Percentiles rank a stretch among this genome's conserved stretches.
Conservation (phyloP, 106 monocot genomes). For the Dendrobium huoshanense region DNA sequence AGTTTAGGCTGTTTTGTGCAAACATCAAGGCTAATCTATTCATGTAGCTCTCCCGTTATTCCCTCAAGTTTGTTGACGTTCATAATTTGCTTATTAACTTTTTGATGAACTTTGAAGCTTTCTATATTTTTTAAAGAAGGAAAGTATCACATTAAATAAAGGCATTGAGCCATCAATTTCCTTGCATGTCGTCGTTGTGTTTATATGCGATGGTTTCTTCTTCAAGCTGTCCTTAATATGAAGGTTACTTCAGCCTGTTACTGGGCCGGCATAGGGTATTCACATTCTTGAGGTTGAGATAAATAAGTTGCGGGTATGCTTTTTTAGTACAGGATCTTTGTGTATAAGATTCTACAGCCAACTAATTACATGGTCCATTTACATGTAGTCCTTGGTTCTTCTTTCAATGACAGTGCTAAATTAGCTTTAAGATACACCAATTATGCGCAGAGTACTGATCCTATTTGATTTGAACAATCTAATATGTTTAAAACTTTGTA, state of each 20-base stretch:
- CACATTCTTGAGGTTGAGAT: neutral
- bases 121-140: no score
- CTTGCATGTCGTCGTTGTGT: neutral
- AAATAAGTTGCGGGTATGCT: no score
- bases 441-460: neutral
- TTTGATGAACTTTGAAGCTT: no score
- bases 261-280: neutral
- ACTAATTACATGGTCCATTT: no score
- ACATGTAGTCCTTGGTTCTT: neutral
- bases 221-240: neutral
- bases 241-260: neutral
- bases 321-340: no score
- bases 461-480: neutral
- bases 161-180: neutral
- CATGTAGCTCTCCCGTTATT: neutral
- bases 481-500: neutral
- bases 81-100: neutral
- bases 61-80: neutral
- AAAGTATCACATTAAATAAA: neutral
- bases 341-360: no score
- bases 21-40: neutral
- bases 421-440: neutral
- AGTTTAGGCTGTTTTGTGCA: no score
- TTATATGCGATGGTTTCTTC: neutral
- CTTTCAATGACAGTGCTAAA: neutral